These are phyloP conservation scores for Kwoniella newhampshirensis DNA, from an alignment of 768 basidiomycete genomes.

Conservation along the genomic window DNA sequence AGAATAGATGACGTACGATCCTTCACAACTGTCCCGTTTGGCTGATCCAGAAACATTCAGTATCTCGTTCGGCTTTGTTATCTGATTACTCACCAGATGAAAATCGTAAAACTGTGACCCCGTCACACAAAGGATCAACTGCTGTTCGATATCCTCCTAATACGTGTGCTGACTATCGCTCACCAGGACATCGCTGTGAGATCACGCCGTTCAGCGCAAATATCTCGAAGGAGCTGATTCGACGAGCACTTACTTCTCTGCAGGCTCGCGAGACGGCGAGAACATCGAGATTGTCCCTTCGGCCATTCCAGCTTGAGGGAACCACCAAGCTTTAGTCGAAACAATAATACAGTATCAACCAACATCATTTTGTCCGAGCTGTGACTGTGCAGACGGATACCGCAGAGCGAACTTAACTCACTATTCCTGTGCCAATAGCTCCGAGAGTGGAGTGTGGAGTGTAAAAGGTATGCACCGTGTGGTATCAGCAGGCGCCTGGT, in stretches of 20 bases:
- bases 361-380: too few species aligned
- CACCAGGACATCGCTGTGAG: slow-evolving; percentile 12
- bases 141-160: too few species aligned
- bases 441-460: slow-evolving; percentile 10
- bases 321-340: slow-evolving; percentile 16
- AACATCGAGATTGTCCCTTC: slow-evolving; percentile 9
- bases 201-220: too few species aligned
- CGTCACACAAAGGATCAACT: not conserved
- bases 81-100: slow-evolving; percentile 9
- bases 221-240: too few species aligned
- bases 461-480: slow-evolving; percentile 9
- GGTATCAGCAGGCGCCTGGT: too few species aligned
- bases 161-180: not conserved
- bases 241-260: slow-evolving; percentile 9
- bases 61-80: slow-evolving; percentile 4
- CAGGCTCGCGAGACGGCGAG: slow-evolving; percentile 7
- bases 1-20: too few species aligned
- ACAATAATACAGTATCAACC: too few species aligned
- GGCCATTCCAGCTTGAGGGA: slow-evolving; percentile 21
- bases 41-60: too few species aligned
- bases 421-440: slow-evolving; percentile 17
- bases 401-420: too few species aligned
- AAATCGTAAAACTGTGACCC: slow-evolving; percentile 12
- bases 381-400: too few species aligned
- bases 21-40: slow-evolving; percentile 12